Evolutionary conservation across 2,329 filamentous ascomycete species (phyloP), one percentile per base, ranked within the genome.

Genomic region (Xylogone sp.): DNA sequence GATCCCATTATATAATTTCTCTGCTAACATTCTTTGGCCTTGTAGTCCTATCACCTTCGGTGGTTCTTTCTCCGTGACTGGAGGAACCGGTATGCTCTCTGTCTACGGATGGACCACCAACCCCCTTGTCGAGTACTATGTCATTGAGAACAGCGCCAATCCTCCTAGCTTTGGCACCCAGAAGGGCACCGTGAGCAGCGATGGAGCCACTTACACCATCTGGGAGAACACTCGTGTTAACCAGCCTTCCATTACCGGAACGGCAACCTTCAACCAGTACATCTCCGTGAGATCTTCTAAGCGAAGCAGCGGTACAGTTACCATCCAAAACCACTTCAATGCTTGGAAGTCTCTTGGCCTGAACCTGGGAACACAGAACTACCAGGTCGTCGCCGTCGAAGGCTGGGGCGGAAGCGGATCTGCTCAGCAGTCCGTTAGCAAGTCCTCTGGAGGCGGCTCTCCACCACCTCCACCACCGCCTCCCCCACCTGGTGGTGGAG

Each of bases 71-170:
- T 60, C 49, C 61, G 68, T 31, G n/a, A 46, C 24, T 1, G 62
- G 57, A 13, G 69, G 70, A 29, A 72, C 73, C 62, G 61, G 61
- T n/a, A 80, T 81, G 61, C 69, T 83, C n/a, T 68, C 77, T 18
- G 64, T 82, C 18, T 82, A 83, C 60, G 79, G 79, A 46, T 83
- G 79, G 77, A 77, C 75, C 1, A 68, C 62, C 18, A 73, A 71
- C 62, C 77, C 77, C 0, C 66, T 80, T n/a, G 69, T 81, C 61
- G 79, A 82, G 58, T 82, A 81, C 68, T 82, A 82, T 68, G 75
- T 83, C 52, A 70, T 82, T 56, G 79, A 83, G 53, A 76, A 75
- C 53, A 71, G 70, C 42, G 75, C 79, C 60, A 70, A 76, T 43
- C 75, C 76, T 1, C 70, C 70, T 53, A 71, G 73, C 59, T 75